A percentile compares a stretch with the other conserved stretches of the same genome.
phyloP scores from a whole-genome alignment of 352 stramenopile species.

The Phytophthora lateralis region DNA sequence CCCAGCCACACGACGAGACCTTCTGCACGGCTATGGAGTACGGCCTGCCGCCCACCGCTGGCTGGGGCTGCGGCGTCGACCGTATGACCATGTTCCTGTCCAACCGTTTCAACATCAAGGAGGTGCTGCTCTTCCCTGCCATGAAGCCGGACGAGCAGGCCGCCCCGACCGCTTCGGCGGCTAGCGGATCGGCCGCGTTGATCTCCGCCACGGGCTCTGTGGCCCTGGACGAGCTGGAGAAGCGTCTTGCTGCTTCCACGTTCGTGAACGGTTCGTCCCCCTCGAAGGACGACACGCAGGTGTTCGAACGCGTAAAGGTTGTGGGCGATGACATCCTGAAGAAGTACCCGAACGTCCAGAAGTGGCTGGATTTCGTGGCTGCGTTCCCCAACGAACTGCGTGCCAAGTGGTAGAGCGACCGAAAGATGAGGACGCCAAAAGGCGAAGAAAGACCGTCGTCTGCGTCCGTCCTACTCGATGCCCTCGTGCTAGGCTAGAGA shows the following conservation, averaged over 20 bases:
- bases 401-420: slow-evolving; percentile 68
- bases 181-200: slow-evolving; percentile 23
- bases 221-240: slow-evolving; percentile 68
- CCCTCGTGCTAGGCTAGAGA: slow-evolving; percentile 13
- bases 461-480: slow-evolving; percentile 1
- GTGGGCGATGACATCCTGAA: slow-evolving; percentile 73
- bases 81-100: slow-evolving; percentile 97
- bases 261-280: slow-evolving; percentile 77
- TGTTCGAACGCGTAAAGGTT: slow-evolving; percentile 81
- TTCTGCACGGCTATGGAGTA: slow-evolving; percentile 96
- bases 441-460: slow-evolving; percentile 4
- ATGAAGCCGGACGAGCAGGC: slow-evolving; percentile 97
- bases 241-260: slow-evolving; percentile 53
- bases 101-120: slow-evolving; percentile 95
- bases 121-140: slow-evolving; percentile 99
- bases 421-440: slow-evolving; percentile 1
- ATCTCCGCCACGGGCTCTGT: slow-evolving; percentile 48
- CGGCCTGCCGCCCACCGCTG: slow-evolving; percentile 96
- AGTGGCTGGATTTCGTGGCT: slow-evolving; percentile 74
- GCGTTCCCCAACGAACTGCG: slow-evolving; percentile 81
- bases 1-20: slow-evolving; percentile 94
- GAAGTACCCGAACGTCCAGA: slow-evolving; percentile 79
- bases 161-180: slow-evolving; percentile 14
- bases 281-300: slow-evolving; percentile 68
- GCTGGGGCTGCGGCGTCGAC: slow-evolving; percentile 98